Base-by-base conservation (phyloP, 805 yeast species). In the Saccharomycopsis amapae region DNA sequence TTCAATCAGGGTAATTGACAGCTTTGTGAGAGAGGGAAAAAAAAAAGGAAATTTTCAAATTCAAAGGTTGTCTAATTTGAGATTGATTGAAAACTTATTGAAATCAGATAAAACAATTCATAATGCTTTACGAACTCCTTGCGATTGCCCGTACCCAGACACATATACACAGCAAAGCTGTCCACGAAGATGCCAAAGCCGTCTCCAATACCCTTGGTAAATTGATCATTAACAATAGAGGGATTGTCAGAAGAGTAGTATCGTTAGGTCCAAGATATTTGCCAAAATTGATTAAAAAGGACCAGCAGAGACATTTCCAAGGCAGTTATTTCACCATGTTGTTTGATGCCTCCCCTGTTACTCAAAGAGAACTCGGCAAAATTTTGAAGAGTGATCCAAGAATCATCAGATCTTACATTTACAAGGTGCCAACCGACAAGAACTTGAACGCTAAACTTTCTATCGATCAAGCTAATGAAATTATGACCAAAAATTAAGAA, bases 301-400 rank as follows among this genome's bases (percentile, higher is more conserved):
- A 87, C 58, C 94, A 88, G 58, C 95, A 89, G 60, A 74, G 78
- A 50, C 95, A 89, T 64, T 86, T 86, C 60, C 89, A 86, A 61
- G 97, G 97, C 2, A 81, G 83, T 48, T 89, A 86, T 56, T 90
- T 93, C 58, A 64, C 84, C 48, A 78, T 90, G 79, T 70, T 85
- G 18, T 93, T 90, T 61, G 97, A 93, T 61, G 74, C 88, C 1
- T 81, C 93, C 38, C 74, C 90, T 13, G 79, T 82, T 31, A 97
- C 86, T 6, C 97, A 90, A 63, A 75, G 81, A 41, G 95, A 88
- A 66, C 77, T 93, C 48, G 65, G 80, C 53, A 75, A 95, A 65
- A 78, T 93, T 3, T 66, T 90, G 53, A 79, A 81, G 57, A 76
- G 79, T 50, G 98, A 90, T 62, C 97, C 97, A 24, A 81, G 97